Percentiles rank a stretch among this genome's conserved stretches.
Evolutionary conservation across 2,329 filamentous ascomycete genomes (phyloP).

Genomic region (Aureobasidium leucospermi): DNA sequence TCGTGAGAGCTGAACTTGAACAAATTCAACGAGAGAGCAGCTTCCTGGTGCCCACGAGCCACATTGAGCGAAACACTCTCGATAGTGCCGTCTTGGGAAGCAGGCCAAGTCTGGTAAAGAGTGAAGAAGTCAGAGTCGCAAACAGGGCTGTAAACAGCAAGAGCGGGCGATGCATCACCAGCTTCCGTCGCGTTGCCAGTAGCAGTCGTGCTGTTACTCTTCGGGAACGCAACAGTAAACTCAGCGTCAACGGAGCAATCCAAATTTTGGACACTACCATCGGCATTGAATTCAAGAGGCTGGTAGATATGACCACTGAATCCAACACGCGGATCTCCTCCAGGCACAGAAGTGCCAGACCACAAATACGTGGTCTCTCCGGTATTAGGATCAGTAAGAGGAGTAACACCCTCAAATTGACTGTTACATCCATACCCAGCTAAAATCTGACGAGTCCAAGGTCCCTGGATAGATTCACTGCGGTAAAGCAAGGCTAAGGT

Average conservation of each 20-base stretch:
- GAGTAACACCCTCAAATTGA: slow-evolving; percentile 20
- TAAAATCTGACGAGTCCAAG: slow-evolving; percentile 23
- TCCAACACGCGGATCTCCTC: slow-evolving; percentile 18
- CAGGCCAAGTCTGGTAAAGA: slow-evolving; percentile 21
- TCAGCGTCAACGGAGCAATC: slow-evolving; percentile 17
- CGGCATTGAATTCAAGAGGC: slow-evolving; percentile 18
- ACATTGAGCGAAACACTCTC: slow-evolving; percentile 20
- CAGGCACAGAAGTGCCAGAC: slow-evolving; percentile 20
- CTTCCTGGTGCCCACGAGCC: slow-evolving; percentile 15
- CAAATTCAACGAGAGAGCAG: slow-evolving; percentile 18
- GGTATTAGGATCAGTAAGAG: slow-evolving; percentile 15
- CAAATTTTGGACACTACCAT: slow-evolving; percentile 19
- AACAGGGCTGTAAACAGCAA: slow-evolving; percentile 19
- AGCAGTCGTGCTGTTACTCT: slow-evolving; percentile 12
- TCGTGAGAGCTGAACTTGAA: slow-evolving; percentile 20
- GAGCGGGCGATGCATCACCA: slow-evolving; percentile 15
- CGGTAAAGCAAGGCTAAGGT: slow-evolving; percentile 20
- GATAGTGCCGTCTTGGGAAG: slow-evolving; percentile 17
- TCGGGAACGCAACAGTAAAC: slow-evolving; percentile 17
- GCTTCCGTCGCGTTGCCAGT: slow-evolving; percentile 15
- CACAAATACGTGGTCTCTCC: slow-evolving; percentile 17
- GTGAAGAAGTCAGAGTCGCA: slow-evolving; percentile 21
- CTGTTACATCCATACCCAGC: slow-evolving; percentile 20
- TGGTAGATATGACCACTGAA: slow-evolving; percentile 22
- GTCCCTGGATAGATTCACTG: slow-evolving; percentile 18